Conservation (phyloP, 2,329 filamentous ascomycete species). For the Apiospora rasikravindrae region DNA sequence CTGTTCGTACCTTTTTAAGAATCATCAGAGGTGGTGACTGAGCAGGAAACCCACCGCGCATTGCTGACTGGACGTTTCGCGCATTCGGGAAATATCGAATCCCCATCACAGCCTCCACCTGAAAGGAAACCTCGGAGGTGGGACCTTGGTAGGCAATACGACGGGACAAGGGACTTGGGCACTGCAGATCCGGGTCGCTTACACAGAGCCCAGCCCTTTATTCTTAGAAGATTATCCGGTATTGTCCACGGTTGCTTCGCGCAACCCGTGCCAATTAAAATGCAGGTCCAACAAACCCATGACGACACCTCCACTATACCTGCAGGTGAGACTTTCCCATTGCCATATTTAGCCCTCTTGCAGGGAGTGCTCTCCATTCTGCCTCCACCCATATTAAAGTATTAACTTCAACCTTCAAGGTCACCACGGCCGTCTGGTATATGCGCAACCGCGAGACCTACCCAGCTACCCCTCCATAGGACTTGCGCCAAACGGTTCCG, state of each 20-base stretch:
- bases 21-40: background rate
- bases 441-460: slow-evolving; percentile 74
- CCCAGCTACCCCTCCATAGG: slow-evolving; percentile 76
- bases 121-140: slow-evolving; percentile 15
- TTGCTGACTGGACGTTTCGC: slow-evolving; percentile 2
- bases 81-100: slow-evolving; percentile 1
- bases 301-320: slow-evolving; percentile 17
- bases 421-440: slow-evolving; percentile 61
- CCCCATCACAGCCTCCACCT: background rate
- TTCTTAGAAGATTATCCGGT: background rate
- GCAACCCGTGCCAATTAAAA: slow-evolving; percentile 11
- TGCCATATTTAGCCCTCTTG: slow-evolving; percentile 5
- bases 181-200: slow-evolving; percentile 12
- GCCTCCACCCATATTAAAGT: background rate
- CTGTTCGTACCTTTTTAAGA: background rate
- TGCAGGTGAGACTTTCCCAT: slow-evolving; percentile 18
- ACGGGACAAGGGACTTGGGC: background rate
- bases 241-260: background rate
- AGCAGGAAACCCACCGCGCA: background rate
- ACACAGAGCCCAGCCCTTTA: background rate
- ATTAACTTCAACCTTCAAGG: slow-evolving; percentile 24
- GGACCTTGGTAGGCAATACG: slow-evolving; percentile 1
- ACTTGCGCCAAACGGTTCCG: slow-evolving; percentile 59
- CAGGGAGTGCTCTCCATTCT: background rate
- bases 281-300: slow-evolving; percentile 3